phyloP scores from a whole-genome alignment of 305 asterid genomes.

The Fraxinus nigra region DNA sequence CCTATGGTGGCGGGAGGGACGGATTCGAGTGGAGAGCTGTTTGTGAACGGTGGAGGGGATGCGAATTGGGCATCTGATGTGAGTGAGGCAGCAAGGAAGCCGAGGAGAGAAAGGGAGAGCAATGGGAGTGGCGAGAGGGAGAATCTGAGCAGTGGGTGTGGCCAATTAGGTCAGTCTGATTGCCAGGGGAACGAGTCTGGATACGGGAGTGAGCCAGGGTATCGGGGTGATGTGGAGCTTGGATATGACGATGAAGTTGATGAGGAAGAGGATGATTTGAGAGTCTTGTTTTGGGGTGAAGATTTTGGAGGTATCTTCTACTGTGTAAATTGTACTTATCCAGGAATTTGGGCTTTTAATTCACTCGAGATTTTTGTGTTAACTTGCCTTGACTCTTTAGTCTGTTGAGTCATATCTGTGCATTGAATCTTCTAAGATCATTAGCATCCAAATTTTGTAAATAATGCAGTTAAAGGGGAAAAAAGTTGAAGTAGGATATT shows the following conservation, averaged over 20 bases:
- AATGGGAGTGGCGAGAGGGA: conserved; percentile 61
- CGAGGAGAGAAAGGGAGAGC: conserved; percentile 59
- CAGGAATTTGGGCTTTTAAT: not conserved
- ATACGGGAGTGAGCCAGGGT: conserved; percentile 94
- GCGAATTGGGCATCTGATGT: conserved; percentile 90
- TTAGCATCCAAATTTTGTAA: not conserved
- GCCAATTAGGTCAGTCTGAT: conserved; percentile 58
- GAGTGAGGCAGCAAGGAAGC: conserved; percentile 61
- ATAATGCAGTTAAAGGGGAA: not conserved
- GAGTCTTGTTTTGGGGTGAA: conserved; percentile 76
- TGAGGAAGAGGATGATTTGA: conserved; percentile 82
- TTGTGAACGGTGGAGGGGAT: conserved; percentile 62
- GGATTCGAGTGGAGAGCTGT: conserved; percentile 96
- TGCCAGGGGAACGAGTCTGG: conserved; percentile 77
- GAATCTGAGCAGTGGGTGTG: conserved; percentile 37
- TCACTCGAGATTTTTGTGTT: not conserved
- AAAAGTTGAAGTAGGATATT: not conserved
- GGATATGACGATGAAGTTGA: conserved; percentile 88
- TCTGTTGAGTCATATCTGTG: not conserved
- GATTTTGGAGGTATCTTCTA: conserved; percentile 64
- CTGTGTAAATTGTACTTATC: not conserved
- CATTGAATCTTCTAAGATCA: not conserved
- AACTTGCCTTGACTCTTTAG: not conserved
- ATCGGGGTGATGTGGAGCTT: conserved; percentile 82
- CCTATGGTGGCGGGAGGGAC: conserved; percentile 83